Evolutionary conservation across 345 rosid genomes (phyloP), one percentile per base, ranked within the genome.

Genomic region (Psidium guajava): DNA sequence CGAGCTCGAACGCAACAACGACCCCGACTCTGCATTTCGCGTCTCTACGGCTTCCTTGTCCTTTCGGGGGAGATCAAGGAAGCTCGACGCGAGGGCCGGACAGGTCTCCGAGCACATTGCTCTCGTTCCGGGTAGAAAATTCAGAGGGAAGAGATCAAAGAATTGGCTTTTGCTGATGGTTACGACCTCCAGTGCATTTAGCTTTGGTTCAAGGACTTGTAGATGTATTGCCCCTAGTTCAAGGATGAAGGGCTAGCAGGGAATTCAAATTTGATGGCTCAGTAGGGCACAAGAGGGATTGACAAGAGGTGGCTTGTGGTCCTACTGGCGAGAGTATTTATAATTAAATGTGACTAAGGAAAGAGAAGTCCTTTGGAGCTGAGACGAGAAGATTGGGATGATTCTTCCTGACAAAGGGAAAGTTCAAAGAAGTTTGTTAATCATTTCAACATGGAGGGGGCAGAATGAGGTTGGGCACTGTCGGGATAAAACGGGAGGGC

Each of bases 31-130:
- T 10, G 25, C 77, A 69, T 36, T 69, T 21, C 9, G 47, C 13
- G 82, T 92, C 36, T 88, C 89, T 7, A 87, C 40, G 2, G 88
- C 85, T 47, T 52, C 52, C 47, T 55, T 85, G 22, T 92, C 90
- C 24, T 90, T 86, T 82, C 84, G 95, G 87, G 84, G 87, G 2
- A 91, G 91, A 88, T 94, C 95, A 22, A 87, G 86, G 13, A 96
- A 94, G 84, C 94, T 93, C 3, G 95, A 94, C 4, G 92, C 82
- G 81, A 95, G 89, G 82, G 85, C 10, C 7, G 94, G 94, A 85
- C 91, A 89, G 56, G 94, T 90, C 85, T 92, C 94, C 7, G 95
- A 85, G 86, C 93, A 83, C 80, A 61, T 83, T 22, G 61, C 52
- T 69, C 28, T 58, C 9, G 54, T 58, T 9, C 54, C 44, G 0